A percentile compares a stretch with the other conserved stretches of the same genome.
Evolutionary conservation across 768 basidiomycete genomes (phyloP).

Genomic region (Russula emetica): DNA sequence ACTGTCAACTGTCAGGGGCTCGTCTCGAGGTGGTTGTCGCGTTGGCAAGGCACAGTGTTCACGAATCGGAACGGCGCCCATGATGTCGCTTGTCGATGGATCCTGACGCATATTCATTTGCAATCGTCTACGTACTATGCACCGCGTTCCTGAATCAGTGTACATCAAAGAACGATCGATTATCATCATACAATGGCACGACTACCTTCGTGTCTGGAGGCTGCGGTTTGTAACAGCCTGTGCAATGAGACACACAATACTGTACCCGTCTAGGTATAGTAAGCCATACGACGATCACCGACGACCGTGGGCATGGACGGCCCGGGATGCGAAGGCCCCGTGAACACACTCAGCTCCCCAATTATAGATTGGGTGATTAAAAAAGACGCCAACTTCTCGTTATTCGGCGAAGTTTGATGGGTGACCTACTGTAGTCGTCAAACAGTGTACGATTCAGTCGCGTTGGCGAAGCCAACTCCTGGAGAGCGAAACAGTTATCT

Average conservation of each 20-base stretch:
- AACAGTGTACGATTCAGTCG: no score
- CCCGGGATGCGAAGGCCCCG: neutral
- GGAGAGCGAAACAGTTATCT: neutral
- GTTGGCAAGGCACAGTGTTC: neutral
- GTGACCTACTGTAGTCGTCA: neutral
- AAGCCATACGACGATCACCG: neutral
- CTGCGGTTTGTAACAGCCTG: neutral
- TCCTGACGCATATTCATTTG: neutral
- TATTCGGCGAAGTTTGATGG: neutral
- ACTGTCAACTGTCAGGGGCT: neutral
- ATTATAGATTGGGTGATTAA: neutral
- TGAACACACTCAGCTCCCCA: neutral
- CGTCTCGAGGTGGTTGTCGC: neutral
- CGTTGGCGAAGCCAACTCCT: constrained; percentile 9
- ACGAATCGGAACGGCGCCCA: neutral
- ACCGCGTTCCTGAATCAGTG: neutral
- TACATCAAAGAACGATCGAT: neutral
- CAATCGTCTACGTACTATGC: neutral
- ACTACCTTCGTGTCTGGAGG: neutral
- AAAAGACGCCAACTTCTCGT: neutral
- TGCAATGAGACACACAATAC: neutral
- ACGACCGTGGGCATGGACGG: neutral
- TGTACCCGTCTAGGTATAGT: neutral
- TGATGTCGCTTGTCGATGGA: no score
- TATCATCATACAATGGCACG: neutral